Base-by-base conservation (phyloP, 2,329 filamentous ascomycete species). In the Diaporthe citri region DNA sequence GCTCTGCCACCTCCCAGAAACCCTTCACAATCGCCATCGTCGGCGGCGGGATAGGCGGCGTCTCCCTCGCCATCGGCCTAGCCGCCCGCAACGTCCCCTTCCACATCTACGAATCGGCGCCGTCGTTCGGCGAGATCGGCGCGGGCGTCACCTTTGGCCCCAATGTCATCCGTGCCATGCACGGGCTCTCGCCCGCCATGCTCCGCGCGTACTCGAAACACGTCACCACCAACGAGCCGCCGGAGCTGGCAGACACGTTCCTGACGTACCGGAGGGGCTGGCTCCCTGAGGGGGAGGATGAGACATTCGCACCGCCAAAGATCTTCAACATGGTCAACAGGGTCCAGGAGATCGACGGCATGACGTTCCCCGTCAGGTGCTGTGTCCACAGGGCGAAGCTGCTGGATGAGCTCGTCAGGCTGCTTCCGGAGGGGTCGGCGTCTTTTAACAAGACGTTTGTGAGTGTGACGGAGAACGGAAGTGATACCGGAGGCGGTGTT, bases 1-100 rank as follows among this genome's bases (percentile, higher is more conserved):
- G 52, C 15, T 55, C 52, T 9, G 12, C 8, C 10, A 15, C n/a
- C 8, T 39, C 46, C 13, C 31, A 52, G 46, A 72, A 75, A 36
- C 73, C 67, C 22, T 72, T 75, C 67, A 62, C 48, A 20, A 71
- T 91, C 75, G 90, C 90, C 77, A 89, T 92, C 55, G 82, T 92
- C 25, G 90, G 90, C 75, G 90, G 89, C 56, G 90, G 90, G 34
- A 90, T 92, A 75, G 87, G 87, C 41, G 90, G 90, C 46, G 83
- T 91, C 28, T 83, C 83, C 8, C 86, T 92, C 12, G 88, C 88
- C 34, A 86, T 89, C 62, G 88, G 86, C 9, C 86, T 92, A 39
- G 77, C 81, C 48, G 80, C 77, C 15, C 77, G 74, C 34, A 70
- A 74, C n/a, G 75, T 79, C 25, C 75, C 76, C 9, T 82, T 89